Percentiles rank a stretch among this genome's conserved stretches.
phyloP scores from a whole-genome alignment of 345 rosid species.

The Garcia nutans region DNA sequence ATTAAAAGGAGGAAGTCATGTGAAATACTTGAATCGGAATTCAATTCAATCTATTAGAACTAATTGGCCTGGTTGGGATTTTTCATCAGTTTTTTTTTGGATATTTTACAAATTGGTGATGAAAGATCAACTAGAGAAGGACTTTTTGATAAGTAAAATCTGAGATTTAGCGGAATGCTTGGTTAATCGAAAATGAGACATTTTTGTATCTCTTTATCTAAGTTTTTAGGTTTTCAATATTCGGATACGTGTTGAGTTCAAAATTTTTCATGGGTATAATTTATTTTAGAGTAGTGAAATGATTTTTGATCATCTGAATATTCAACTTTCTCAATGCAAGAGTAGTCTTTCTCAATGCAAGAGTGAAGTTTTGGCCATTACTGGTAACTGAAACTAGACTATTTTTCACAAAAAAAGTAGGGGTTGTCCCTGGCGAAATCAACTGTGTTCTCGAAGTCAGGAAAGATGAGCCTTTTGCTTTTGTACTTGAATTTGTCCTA shows the following conservation, averaged over 20 bases:
- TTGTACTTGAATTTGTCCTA: neutral
- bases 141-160: neutral
- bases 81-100: neutral
- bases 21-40: conserved; percentile 1
- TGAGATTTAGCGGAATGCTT: neutral
- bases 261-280: neutral
- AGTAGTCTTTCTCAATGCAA: too few relatives aligned
- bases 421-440: neutral
- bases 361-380: too few relatives aligned
- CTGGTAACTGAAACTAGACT: too few relatives aligned
- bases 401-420: too few relatives aligned
- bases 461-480: neutral
- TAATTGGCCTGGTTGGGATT: neutral
- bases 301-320: neutral
- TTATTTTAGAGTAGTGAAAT: too few relatives aligned
- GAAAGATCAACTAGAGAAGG: neutral
- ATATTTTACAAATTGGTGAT: neutral
- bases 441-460: neutral
- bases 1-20: neutral
- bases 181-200: neutral
- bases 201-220: too few relatives aligned
- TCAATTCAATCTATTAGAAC: neutral
- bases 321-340: neutral
- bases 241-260: neutral
- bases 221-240: neutral